Evolutionary conservation across 2,329 filamentous ascomycete genomes (phyloP).

Genomic region (Fusarium lateritium): DNA sequence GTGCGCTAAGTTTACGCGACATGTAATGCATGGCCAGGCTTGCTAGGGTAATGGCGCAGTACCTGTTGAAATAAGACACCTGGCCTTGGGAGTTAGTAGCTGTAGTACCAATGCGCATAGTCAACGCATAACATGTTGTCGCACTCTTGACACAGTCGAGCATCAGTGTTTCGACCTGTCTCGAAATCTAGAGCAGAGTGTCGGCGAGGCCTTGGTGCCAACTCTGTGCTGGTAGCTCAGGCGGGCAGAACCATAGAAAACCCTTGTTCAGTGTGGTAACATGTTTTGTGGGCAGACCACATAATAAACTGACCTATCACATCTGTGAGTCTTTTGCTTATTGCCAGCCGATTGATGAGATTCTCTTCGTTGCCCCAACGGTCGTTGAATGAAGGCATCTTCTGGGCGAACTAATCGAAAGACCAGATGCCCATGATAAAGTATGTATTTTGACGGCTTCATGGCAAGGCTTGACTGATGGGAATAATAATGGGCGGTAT

Average conservation of each 20-base stretch:
- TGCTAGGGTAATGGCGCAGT: background rate
- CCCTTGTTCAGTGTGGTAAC: conserved; percentile 13
- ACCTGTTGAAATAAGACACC: conserved; percentile 13
- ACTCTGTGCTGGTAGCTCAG: conserved; percentile 1
- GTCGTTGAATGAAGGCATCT: background rate
- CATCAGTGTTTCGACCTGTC: conserved; percentile 1
- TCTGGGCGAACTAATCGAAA: background rate
- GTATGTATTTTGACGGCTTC: background rate
- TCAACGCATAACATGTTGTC: background rate
- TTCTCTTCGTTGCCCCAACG: background rate
- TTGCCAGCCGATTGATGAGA: background rate
- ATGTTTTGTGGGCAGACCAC: conserved; percentile 3
- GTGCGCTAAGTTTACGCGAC: conserved; percentile 19
- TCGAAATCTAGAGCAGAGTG: conserved; percentile 18
- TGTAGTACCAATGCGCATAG: background rate
- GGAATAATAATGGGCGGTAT: too few relatives aligned
- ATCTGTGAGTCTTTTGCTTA: background rate
- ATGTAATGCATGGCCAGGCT: conserved; percentile 8
- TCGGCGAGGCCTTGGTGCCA: conserved; percentile 9
- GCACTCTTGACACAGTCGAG: background rate
- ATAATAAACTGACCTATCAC: conserved; percentile 23
- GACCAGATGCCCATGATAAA: background rate
- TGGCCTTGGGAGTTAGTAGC: background rate
- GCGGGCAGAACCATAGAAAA: conserved; percentile 9
- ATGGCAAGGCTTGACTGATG: too few relatives aligned